phyloP scores from a whole-genome alignment of 768 basidiomycete genomes.

The Suillus placidus region DNA sequence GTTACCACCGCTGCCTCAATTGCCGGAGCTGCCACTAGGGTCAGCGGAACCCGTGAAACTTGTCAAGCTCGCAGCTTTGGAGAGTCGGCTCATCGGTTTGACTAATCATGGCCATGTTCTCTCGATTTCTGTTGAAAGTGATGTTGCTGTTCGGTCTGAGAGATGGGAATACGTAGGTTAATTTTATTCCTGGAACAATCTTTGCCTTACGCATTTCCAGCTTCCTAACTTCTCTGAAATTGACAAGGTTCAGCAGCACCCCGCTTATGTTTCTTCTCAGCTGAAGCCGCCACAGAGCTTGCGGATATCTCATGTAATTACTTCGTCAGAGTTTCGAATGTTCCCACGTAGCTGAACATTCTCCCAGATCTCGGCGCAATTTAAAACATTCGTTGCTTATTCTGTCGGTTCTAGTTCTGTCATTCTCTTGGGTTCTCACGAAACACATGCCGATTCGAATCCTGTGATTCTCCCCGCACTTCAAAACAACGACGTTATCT shows the following conservation, averaged over 20 bases:
- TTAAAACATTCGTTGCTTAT: slow-evolving; percentile 79
- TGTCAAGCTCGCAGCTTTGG: slow-evolving; percentile 80
- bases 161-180: slow-evolving; percentile 75
- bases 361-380: slow-evolving; percentile 81
- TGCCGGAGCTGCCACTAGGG: slow-evolving; percentile 51
- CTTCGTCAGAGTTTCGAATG: slow-evolving; percentile 1
- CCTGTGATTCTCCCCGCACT: slow-evolving; percentile 74
- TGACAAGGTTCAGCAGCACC: slow-evolving; percentile 47
- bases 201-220: slow-evolving; percentile 38
- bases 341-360: slow-evolving; percentile 11
- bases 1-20: slow-evolving; percentile 60
- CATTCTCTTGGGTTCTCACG: slow-evolving; percentile 68
- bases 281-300: slow-evolving; percentile 47
- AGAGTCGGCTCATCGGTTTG: slow-evolving; percentile 73
- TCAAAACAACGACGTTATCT: slow-evolving; percentile 79
- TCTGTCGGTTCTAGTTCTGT: slow-evolving; percentile 71
- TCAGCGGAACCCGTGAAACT: slow-evolving; percentile 47
- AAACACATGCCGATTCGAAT: slow-evolving; percentile 42
- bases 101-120: slow-evolving; percentile 81
- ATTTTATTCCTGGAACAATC: neutral
- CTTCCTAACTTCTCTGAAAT: slow-evolving; percentile 75
- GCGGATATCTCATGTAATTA: slow-evolving; percentile 77
- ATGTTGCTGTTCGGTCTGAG: slow-evolving; percentile 41
- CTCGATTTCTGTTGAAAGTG: slow-evolving; percentile 53
- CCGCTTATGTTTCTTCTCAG: slow-evolving; percentile 44